Evolutionary conservation across 176 grass and related monocot genomes (phyloP).

Genomic region (Miscanthus lutarioriparius): DNA sequence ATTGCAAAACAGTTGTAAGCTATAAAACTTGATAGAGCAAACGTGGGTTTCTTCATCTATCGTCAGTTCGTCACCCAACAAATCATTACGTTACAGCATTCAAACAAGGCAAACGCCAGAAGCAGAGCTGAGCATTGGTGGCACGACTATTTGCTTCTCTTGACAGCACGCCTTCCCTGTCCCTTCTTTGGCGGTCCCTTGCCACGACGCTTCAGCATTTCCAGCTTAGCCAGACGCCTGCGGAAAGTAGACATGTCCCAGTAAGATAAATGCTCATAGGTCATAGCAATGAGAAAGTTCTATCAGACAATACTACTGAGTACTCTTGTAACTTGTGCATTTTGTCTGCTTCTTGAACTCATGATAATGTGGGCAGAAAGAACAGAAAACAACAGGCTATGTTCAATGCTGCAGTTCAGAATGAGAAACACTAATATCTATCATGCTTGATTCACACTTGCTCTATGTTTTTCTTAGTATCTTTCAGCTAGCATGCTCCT

Average conservation of each 20-base stretch:
- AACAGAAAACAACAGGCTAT: background rate
- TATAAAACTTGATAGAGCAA: slow-evolving; percentile 3
- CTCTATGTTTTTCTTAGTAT: background rate
- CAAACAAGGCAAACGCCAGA: background rate
- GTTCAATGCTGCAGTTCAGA: background rate
- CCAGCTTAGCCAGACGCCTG: slow-evolving; percentile 79
- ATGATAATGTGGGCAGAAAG: background rate
- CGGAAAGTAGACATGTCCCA: background rate
- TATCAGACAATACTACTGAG: too few relatives aligned
- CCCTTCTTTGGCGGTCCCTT: slow-evolving; percentile 98
- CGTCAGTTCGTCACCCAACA: background rate
- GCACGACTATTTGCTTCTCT: slow-evolving; percentile 70
- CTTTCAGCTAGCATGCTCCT: background rate
- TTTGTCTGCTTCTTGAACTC: background rate
- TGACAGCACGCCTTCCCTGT: slow-evolving; percentile 89
- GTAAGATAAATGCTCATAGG: background rate
- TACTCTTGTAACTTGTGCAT: background rate
- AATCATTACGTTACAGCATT: background rate
- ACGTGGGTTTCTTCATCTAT: background rate
- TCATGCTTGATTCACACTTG: background rate
- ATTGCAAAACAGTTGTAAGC: background rate
- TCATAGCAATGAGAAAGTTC: background rate
- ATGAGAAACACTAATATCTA: background rate
- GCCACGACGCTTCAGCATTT: slow-evolving; percentile 89
- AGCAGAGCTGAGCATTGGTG: background rate